Evolutionary conservation across 768 basidiomycete species (phyloP).

Genomic region (Agrocybe praecox): DNA sequence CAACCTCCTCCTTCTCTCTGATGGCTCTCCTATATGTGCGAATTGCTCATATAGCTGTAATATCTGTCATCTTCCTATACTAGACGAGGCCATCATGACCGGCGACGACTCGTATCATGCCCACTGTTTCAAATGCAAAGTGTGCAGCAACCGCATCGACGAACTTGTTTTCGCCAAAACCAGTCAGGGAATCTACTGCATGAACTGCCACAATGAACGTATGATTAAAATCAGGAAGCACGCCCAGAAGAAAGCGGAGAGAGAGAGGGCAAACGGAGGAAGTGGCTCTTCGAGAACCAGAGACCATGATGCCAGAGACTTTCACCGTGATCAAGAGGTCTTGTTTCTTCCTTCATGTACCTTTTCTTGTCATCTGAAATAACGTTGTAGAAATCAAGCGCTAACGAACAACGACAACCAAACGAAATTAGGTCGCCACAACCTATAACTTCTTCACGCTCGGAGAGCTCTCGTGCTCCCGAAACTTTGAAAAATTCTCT

Average conservation of each 20-base stretch:
- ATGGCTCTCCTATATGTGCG: constrained; percentile 96
- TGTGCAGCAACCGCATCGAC: constrained; percentile 93
- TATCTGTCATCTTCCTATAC: constrained; percentile 90
- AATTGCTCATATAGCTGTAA: constrained; percentile 96
- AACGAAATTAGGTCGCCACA: constrained; percentile 8
- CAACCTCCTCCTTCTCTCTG: constrained; percentile 93
- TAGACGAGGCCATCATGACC: constrained; percentile 99
- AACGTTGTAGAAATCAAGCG: constrained; percentile 3
- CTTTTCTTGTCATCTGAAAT: not conserved
- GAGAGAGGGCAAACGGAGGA: constrained; percentile 49
- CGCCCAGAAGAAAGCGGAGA: constrained; percentile 84
- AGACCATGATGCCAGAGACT: constrained; percentile 39
- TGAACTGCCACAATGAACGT: constrained; percentile 97
- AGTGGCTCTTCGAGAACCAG: constrained; percentile 44
- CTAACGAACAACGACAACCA: constrained; percentile 12
- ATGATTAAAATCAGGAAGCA: constrained; percentile 92
- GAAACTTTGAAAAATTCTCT: constrained; percentile 25
- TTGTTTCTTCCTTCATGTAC: constrained; percentile 22
- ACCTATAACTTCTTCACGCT: constrained; percentile 9
- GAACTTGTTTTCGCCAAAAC: constrained; percentile 99
- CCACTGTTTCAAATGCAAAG: constrained; percentile 97
- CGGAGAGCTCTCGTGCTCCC: constrained; percentile 23
- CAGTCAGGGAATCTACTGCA: constrained; percentile 97
- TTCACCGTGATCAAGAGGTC: constrained; percentile 44
- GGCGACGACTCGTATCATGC: constrained; percentile 99